A percentile compares a stretch with the other conserved stretches of the same genome.
These are phyloP conservation scores for Zygotorulaspora sp. DNA, from an alignment of 805 yeast species.

Conservation along the genomic window DNA sequence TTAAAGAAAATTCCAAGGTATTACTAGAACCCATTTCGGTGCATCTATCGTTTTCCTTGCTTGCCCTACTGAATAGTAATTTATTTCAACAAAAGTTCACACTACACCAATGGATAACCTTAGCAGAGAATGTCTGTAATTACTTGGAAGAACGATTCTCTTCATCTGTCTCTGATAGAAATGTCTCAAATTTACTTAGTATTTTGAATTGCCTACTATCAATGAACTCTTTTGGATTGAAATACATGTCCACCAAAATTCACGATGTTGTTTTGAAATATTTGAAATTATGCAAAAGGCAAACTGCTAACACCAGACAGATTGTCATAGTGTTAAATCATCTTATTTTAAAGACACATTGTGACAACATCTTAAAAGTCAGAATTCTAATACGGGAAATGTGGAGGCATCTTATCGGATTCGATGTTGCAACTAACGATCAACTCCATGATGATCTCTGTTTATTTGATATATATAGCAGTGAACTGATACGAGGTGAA, in stretches of 20 bases:
- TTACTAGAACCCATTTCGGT: slow-evolving; percentile 21
- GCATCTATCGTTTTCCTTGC: slow-evolving; percentile 26
- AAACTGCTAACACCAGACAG: slow-evolving; percentile 31
- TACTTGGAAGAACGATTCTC: slow-evolving; percentile 15
- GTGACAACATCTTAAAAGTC: slow-evolving; percentile 38
- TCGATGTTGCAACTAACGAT: slow-evolving; percentile 42
- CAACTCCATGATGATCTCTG: slow-evolving; percentile 42
- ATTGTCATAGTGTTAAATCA: slow-evolving; percentile 46
- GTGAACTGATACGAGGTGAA: slow-evolving; percentile 37
- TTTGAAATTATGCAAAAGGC: slow-evolving; percentile 24
- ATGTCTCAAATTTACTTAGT: slow-evolving; percentile 26
- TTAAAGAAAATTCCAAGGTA: slow-evolving; percentile 7
- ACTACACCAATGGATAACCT: slow-evolving; percentile 25
- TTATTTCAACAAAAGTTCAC: slow-evolving; percentile 25
- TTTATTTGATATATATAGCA: slow-evolving; percentile 43
- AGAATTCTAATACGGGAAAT: slow-evolving; percentile 40
- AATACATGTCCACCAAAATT: slow-evolving; percentile 19
- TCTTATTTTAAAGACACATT: slow-evolving; percentile 40
- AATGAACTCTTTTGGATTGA: slow-evolving; percentile 25
- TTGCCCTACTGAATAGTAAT: slow-evolving; percentile 18
- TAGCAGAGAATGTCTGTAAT: slow-evolving; percentile 17
- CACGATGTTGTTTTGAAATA: slow-evolving; percentile 21
- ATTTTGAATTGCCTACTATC: slow-evolving; percentile 24
- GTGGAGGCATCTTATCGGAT: slow-evolving; percentile 32
- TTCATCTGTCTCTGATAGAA: slow-evolving; percentile 24